Evolutionary conservation across 2,329 filamentous ascomycete species (phyloP).

Genomic region (Simplicillium aogashimaense): DNA sequence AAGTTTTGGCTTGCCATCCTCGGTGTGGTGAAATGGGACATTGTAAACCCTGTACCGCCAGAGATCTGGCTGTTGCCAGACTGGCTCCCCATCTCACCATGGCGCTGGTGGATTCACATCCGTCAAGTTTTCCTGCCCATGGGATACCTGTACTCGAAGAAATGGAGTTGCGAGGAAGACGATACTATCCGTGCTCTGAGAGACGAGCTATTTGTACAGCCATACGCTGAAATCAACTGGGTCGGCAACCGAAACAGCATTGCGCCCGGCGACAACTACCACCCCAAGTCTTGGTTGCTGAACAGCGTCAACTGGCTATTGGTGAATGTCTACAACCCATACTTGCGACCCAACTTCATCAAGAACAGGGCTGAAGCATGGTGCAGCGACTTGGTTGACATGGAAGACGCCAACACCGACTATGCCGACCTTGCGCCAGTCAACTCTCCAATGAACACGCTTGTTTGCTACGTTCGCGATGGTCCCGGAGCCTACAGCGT

Average conservation of each 20-base stretch:
- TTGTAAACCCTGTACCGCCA: constrained; percentile 88
- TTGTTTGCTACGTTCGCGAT: constrained; percentile 76
- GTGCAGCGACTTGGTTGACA: constrained; percentile 73
- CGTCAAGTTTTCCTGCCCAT: constrained; percentile 93
- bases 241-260: constrained; percentile 73
- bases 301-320: constrained; percentile 71
- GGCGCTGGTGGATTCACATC: constrained; percentile 98
- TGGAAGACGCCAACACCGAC: constrained; percentile 89
- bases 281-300: constrained; percentile 80
- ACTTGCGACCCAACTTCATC: constrained; percentile 56
- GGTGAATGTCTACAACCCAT: constrained; percentile 71
- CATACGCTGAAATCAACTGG: constrained; percentile 73
- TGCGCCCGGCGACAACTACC: constrained; percentile 72
- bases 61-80: constrained; percentile 91
- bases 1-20: constrained; percentile 90
- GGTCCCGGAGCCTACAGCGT: constrained; percentile 67
- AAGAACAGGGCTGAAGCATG: constrained; percentile 68
- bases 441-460: constrained; percentile 81
- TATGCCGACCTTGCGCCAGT: constrained; percentile 82
- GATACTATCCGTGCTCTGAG: constrained; percentile 63
- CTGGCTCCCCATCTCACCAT: constrained; percentile 82
- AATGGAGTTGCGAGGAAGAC: constrained; percentile 68
- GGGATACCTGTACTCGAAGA: constrained; percentile 79
- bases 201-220: constrained; percentile 72
- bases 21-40: constrained; percentile 77